Evolutionary conservation across 1,284 basidiomycete species (phyloP), one percentile per base, ranked within the genome.

Genomic region (Phenoliferia sp.): DNA sequence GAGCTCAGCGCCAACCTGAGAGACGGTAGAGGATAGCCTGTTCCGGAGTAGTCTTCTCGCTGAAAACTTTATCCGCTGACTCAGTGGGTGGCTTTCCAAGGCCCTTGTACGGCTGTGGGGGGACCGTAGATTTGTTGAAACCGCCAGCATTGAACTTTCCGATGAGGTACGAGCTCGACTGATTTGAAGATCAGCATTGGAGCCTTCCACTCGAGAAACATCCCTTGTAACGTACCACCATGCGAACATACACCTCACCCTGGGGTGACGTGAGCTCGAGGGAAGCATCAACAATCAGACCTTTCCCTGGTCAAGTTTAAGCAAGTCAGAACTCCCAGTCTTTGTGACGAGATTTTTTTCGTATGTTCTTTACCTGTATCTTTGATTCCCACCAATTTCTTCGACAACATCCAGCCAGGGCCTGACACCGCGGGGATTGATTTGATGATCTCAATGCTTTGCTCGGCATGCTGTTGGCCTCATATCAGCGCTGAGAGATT

Each of bases 21-120:
- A 92, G 84, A 32, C 90, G 86, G 81, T 90, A 92, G 61, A 88
- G 70, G 60, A 88, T 79, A 0, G 90, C 90, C 78, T 92, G 90
- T 72, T 90, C 88, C 3, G 84, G 82, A 2, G 85, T 83, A 1
- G 89, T 91, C 77, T 85, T 81, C 68, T 92, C 89, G 55, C 80
- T 81, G 62, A 89, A 82, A 50, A 87, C 82, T 82, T 85, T 87
- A 76, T 90, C 86, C 0, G 90, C 85, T 67, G 85, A 83, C 67
- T 84, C 78, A 85, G 26, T 83, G 65, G 69, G 75, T 26, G 72
- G 69, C 76, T 86, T 87, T 9, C 88, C 15, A 88, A 64, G 87
- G 2, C 85, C 83, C 75, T 88, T 88, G 55, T 84, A 85, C 2
- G 72, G 68, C 65, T 87, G 84, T 2, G 87, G 86, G 3, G 88